Evolutionary conservation across 257 asterid species (phyloP), one percentile per base, ranked within the genome.

Genomic region (Coffea canephora): DNA sequence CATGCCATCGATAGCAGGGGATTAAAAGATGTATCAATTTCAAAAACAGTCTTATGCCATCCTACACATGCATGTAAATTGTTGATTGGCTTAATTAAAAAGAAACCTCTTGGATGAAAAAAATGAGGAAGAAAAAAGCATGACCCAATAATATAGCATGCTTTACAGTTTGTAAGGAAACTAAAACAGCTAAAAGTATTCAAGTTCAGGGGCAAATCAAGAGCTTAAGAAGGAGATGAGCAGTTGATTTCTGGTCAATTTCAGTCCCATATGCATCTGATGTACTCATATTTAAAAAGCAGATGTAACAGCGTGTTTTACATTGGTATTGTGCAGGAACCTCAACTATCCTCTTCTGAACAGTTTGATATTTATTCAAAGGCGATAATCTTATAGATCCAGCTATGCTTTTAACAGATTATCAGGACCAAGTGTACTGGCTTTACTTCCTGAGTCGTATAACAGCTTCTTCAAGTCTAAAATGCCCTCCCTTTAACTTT

Each of bases 271-370:
- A 52, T 52, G 59, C 16, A 18, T 52, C 25, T 57, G 1, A 57
- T 57, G 21, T 57, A 57, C 65, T 19, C 8, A 57, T 57, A 57
- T 57, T 21, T 19, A 10, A 9, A 7, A 49, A 10, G 25, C 65
- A 23, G 8, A 15, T 8, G 23, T 64, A 67, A 69, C 45, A 59
- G 66, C 31, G 69, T 54, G 23, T 13, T 71, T 80, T 83, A 74
- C 71, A 71, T 83, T 80, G 77, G 69, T 80, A 71, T 81, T 75
- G 13, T 85, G 84, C 76, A 93, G 98, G 97, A 89, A 82, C 97
- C 97, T 75, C 92, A 73, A 76, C 85, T 94, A 79, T 94, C 95
- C 66, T 77, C 91, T 25, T 87, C 95, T 76, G 87, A 85, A 83
- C 86, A 77, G 85, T 91, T 93, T 71, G 93, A 90, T 76, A 86